Percentiles rank a stretch among this genome's conserved stretches.
phyloP scores from a whole-genome alignment of 306 rosid genomes.

The Pterocarpus macrocarpus region DNA sequence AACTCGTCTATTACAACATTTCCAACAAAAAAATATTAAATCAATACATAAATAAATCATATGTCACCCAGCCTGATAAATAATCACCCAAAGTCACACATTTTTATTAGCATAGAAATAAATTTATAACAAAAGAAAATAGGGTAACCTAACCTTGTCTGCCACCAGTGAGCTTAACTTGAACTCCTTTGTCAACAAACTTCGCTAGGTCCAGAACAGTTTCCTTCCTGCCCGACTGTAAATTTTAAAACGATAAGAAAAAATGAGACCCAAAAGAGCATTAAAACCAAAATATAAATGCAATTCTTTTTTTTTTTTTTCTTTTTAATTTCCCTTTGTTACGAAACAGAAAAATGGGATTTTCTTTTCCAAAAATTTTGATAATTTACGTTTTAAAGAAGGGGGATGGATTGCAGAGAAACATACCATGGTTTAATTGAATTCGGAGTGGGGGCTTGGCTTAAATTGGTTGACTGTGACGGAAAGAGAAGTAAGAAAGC shows the following conservation, averaged over 20 bases:
- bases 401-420: neutral
- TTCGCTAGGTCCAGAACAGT: conserved; percentile 90
- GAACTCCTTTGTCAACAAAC: conserved; percentile 94
- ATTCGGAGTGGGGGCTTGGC: neutral
- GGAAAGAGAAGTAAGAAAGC: neutral
- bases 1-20: neutral
- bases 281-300: neutral
- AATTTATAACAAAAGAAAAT: neutral
- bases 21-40: neutral
- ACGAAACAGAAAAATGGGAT: too few species aligned
- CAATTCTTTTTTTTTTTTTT: neutral
- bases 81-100: neutral
- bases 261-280: neutral
- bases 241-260: neutral
- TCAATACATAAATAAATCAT: neutral
- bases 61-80: neutral
- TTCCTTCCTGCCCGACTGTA: conserved; percentile 84
- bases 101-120: neutral
- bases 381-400: neutral
- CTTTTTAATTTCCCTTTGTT: too few species aligned
- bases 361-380: neutral
- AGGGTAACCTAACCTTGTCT: conserved; percentile 68
- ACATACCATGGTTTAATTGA: conserved; percentile 7
- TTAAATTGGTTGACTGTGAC: neutral
- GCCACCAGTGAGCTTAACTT: conserved; percentile 94